These are phyloP conservation scores for Russula emetica DNA, from an alignment of 768 basidiomycete genomes.

Conservation along the genomic window DNA sequence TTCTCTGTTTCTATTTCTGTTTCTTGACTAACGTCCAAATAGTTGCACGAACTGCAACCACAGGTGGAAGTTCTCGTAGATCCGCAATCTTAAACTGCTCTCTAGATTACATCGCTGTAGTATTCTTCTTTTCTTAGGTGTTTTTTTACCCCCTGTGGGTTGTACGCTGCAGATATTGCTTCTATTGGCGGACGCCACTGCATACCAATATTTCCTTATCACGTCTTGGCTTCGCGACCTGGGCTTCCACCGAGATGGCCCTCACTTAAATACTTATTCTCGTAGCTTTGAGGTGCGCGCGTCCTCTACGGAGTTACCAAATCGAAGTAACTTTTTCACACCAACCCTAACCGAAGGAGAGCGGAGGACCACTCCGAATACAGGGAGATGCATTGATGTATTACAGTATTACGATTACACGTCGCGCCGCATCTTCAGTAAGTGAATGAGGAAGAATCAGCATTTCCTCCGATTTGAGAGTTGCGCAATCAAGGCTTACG, in stretches of 20 bases:
- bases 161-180: conserved; percentile 10
- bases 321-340: not conserved
- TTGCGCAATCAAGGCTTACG: not conserved
- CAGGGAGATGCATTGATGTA: no score
- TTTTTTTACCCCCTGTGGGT: not conserved
- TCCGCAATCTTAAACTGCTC: not conserved
- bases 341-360: not conserved
- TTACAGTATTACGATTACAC: not conserved
- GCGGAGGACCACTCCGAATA: no score
- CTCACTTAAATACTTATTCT: not conserved
- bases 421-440: not conserved
- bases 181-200: not conserved
- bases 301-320: not conserved
- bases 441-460: not conserved
- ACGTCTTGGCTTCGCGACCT: not conserved
- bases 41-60: conserved; percentile 69
- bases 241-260: not conserved
- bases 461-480: not conserved
- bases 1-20: conserved; percentile 3
- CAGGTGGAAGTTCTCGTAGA: conserved; percentile 64
- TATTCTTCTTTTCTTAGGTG: not conserved
- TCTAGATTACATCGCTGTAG: conserved; percentile 19
- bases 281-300: not conserved
- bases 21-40: conserved; percentile 10
- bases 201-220: conserved; percentile 16